Conservation (phyloP, 768 basidiomycete genomes). For the Fistulinella prunicolor region DNA sequence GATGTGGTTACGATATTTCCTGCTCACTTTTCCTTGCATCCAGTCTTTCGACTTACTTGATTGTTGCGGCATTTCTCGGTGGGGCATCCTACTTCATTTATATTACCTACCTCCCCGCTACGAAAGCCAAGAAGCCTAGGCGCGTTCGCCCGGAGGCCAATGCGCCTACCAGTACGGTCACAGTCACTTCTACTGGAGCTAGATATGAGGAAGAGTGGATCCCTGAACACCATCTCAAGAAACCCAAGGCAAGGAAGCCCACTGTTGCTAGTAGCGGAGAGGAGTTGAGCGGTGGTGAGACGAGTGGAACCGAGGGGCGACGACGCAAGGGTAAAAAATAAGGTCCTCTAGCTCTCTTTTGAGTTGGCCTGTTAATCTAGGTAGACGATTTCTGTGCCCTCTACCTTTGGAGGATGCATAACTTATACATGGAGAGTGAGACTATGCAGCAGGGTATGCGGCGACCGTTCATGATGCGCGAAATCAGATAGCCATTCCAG, state of each 20-base stretch:
- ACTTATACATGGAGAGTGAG: slow-evolving; percentile 4
- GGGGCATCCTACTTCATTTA: slow-evolving; percentile 65
- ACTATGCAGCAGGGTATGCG: not conserved
- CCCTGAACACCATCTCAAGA: slow-evolving; percentile 83
- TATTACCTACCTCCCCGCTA: slow-evolving; percentile 58
- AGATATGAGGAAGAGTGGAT: slow-evolving; percentile 91
- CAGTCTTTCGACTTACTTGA: slow-evolving; percentile 67
- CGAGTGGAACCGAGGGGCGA: slow-evolving; percentile 54
- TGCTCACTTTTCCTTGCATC: slow-evolving; percentile 2
- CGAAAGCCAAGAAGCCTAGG: slow-evolving; percentile 51
- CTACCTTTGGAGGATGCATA: slow-evolving; percentile 2
- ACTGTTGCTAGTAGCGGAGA: slow-evolving; percentile 56
- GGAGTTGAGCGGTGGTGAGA: slow-evolving; percentile 63
- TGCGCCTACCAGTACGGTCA: slow-evolving; percentile 54
- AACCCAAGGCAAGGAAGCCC: slow-evolving; percentile 51
- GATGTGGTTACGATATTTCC: not conserved
- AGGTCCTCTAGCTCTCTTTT: not conserved
- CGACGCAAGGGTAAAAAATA: slow-evolving; percentile 53
- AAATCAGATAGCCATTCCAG: not conserved
- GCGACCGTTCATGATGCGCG: not conserved
- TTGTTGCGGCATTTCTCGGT: slow-evolving; percentile 61
- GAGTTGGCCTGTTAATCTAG: not conserved
- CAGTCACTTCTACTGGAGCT: slow-evolving; percentile 57
- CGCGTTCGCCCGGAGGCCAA: slow-evolving; percentile 47
- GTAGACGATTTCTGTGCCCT: not conserved